These are phyloP conservation scores for Aegle marmelos DNA, from an alignment of 345 rosid genomes.

Conservation along the genomic window DNA sequence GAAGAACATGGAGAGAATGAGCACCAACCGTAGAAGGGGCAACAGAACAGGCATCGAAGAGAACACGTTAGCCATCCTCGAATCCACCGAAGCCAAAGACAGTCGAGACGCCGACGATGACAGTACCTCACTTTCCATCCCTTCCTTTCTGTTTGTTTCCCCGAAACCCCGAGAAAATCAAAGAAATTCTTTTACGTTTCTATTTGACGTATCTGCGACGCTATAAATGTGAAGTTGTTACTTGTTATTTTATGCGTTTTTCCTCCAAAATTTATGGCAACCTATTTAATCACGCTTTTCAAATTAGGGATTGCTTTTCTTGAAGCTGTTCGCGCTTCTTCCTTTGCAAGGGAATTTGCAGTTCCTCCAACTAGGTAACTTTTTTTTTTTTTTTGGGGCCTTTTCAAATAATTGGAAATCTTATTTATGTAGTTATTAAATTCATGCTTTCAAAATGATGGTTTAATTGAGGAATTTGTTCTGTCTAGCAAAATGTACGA, in stretches of 20 bases:
- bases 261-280: background rate
- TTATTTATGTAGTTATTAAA: background rate
- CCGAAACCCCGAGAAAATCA: slow-evolving; percentile 1
- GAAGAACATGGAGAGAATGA: background rate
- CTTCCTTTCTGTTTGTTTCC: slow-evolving; percentile 4
- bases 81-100: slow-evolving; percentile 42
- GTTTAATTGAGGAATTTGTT: background rate
- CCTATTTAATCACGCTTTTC: background rate
- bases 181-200: too few species aligned
- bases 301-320: slow-evolving; percentile 63
- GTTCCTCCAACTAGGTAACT: slow-evolving; percentile 60
- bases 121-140: slow-evolving; percentile 25
- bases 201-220: too few species aligned
- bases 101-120: slow-evolving; percentile 66
- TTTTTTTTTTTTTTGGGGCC: background rate
- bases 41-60: slow-evolving; percentile 51
- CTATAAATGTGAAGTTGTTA: background rate
- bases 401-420: background rate
- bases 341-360: slow-evolving; percentile 42
- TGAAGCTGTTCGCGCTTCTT: slow-evolving; percentile 70
- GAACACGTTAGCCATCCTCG: slow-evolving; percentile 73
- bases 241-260: background rate
- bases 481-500: slow-evolving; percentile 63
- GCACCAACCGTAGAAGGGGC: slow-evolving; percentile 9
- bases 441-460: background rate